Conservation (phyloP, 73 alveolate genomes). For the Strombidium stylifer region DNA sequence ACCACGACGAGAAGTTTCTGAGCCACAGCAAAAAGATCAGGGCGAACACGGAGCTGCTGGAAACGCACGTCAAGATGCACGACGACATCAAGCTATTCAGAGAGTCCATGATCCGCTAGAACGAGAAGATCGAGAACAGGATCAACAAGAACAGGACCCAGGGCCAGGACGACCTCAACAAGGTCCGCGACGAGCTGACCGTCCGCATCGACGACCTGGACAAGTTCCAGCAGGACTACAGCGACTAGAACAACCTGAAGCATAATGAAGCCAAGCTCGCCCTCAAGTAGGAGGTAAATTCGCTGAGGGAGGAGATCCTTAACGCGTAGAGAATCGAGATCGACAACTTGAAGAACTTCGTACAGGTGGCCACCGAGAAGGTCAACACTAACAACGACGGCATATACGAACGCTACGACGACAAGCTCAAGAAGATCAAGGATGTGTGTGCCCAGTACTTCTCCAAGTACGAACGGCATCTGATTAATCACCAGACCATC, state of each 20-base stretch:
- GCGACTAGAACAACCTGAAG: not conserved
- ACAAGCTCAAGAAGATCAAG: constrained; percentile 31
- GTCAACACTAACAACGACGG: constrained; percentile 3
- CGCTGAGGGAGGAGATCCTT: constrained; percentile 3
- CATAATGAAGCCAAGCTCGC: constrained; percentile 2
- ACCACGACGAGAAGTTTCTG: constrained; percentile 9
- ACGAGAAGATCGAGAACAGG: constrained; percentile 20
- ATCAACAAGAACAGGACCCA: constrained; percentile 23
- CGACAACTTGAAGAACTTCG: not conserved
- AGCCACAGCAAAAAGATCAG: constrained; percentile 1
- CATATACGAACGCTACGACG: not conserved
- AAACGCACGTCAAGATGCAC: constrained; percentile 1
- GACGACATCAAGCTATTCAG: constrained; percentile 15
- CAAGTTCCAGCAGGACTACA: constrained; percentile 8
- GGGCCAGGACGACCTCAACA: constrained; percentile 23
- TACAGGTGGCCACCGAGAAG: constrained; percentile 3
- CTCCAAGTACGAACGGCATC: constrained; percentile 11
- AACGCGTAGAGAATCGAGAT: constrained; percentile 12
- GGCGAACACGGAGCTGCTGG: constrained; percentile 5
- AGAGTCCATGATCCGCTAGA: constrained; percentile 10
- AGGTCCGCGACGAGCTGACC: constrained; percentile 2
- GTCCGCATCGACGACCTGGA: constrained; percentile 23
- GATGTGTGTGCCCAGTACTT: constrained; percentile 38
- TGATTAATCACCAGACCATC: not conserved
- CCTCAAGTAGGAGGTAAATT: not conserved